These are phyloP conservation scores for Uronychia setigera DNA, from an alignment of 73 alveolate species.

Conservation along the genomic window DNA sequence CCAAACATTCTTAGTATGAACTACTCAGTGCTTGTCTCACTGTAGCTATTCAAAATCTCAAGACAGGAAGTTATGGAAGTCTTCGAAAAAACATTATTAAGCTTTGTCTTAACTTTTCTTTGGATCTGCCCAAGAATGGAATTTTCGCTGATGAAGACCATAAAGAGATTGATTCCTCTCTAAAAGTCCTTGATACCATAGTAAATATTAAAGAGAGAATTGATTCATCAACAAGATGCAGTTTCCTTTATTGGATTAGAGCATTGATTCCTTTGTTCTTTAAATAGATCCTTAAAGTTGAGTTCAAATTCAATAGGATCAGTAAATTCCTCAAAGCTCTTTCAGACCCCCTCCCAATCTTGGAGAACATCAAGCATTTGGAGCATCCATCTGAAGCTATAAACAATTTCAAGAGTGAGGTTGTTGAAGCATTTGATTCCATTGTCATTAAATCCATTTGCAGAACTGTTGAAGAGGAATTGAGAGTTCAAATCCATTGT, in stretches of 20 bases:
- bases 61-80: constrained; percentile 17
- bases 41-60: background rate
- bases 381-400: constrained; percentile 78
- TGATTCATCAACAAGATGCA: constrained; percentile 66
- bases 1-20: background rate
- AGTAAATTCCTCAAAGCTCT: constrained; percentile 77
- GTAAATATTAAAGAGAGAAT: background rate
- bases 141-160: constrained; percentile 16
- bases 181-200: background rate
- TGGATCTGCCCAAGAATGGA: background rate
- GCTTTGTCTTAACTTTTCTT: constrained; percentile 5
- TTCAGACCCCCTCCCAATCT: constrained; percentile 75
- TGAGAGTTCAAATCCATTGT: constrained; percentile 94
- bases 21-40: background rate
- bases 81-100: constrained; percentile 5
- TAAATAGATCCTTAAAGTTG: constrained; percentile 54
- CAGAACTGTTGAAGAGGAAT: constrained; percentile 93
- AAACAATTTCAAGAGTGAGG: constrained; percentile 88
- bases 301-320: constrained; percentile 67
- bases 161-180: background rate
- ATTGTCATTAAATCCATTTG: constrained; percentile 80
- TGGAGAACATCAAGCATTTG: constrained; percentile 71
- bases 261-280: constrained; percentile 72
- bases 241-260: constrained; percentile 88
- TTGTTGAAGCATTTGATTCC: constrained; percentile 67